Percentiles rank a stretch among this genome's conserved stretches.
phyloP scores from a whole-genome alignment of 352 stramenopile species.

The Elongisporangium senticosum region DNA sequence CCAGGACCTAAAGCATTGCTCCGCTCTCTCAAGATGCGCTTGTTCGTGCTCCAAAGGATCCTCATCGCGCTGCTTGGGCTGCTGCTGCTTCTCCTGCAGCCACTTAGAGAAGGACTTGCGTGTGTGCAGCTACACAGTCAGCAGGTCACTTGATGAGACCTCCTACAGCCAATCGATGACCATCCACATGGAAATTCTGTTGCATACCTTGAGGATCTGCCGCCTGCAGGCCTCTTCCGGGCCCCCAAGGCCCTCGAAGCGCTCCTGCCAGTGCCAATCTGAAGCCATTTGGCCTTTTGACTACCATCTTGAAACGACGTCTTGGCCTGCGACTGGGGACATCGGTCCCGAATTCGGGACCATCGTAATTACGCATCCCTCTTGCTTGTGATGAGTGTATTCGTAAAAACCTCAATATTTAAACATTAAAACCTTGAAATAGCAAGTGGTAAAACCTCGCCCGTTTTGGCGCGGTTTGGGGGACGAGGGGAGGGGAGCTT shows the following conservation, averaged over 20 bases:
- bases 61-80: neutral
- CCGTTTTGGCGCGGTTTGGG: constrained; percentile 2
- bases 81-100: constrained; percentile 16
- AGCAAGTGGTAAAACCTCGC: neutral
- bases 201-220: constrained; percentile 45
- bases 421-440: neutral
- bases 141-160: too few relatives aligned
- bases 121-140: constrained; percentile 30
- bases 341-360: constrained; percentile 3
- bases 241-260: constrained; percentile 20
- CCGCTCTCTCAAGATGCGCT: neutral
- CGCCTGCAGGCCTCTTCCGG: constrained; percentile 31
- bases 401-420: constrained; percentile 1
- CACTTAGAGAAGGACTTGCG: constrained; percentile 38
- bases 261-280: constrained; percentile 69
- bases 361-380: constrained; percentile 5
- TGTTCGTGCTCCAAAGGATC: neutral
- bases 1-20: neutral
- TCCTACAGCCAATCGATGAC: neutral
- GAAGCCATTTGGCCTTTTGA: neutral
- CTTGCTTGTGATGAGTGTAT: neutral
- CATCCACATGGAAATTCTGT: neutral
- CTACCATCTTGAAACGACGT: neutral
- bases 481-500: neutral
- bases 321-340: neutral